Evolutionary conservation across 2,329 filamentous ascomycete species (phyloP), one percentile per base, ranked within the genome.

Genomic region (Scedosporium apiospermum): DNA sequence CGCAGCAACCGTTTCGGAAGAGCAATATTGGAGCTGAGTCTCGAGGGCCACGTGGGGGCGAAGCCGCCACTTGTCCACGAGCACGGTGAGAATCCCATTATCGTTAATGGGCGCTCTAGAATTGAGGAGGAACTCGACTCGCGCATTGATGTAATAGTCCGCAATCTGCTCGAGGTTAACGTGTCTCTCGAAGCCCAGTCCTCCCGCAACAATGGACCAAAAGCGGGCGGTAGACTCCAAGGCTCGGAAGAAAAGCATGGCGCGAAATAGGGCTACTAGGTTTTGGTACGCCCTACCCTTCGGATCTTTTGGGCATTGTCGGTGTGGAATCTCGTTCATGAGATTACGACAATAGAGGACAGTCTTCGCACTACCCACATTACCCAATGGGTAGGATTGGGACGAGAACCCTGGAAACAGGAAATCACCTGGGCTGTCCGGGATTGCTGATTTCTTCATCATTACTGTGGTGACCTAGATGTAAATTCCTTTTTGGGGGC

Each of bases 31-130:
- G 26, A 27, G 27, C n/a, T 30, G 18, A 27, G 18, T 23, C 21
- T 30, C 16, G 55, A 7, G 23, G 49, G 21, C 10, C 12, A 42
- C 26, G 6, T 6, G 6, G 5, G 27, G 46, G 18, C 60, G 60
- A 9, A 34, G 16, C 4, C 46, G 27, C 60, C 60, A 61, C 27
- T 61, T n/a, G 46, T 61, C 60, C 9, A 61, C 60, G 6, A 61
- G 60, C 9, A 2, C 1, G 5, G 60, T 44, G 4, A 61, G 49
- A 23, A 61, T 26, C n/a, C 16, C 26, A 7, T 53, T 7, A 4
- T n/a, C 51, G 16, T 16, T 16, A 3, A 9, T 7, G 4, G 18
- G 10, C 51, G 9, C 23, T 55, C 7, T 6, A 6, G 14, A 23
- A n/a, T 10, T 9, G 34, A n/a, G 59, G 34, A n/a, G 59, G 44